Evolutionary conservation across 768 basidiomycete genomes (phyloP).

Genomic region (Suillus paluster): DNA sequence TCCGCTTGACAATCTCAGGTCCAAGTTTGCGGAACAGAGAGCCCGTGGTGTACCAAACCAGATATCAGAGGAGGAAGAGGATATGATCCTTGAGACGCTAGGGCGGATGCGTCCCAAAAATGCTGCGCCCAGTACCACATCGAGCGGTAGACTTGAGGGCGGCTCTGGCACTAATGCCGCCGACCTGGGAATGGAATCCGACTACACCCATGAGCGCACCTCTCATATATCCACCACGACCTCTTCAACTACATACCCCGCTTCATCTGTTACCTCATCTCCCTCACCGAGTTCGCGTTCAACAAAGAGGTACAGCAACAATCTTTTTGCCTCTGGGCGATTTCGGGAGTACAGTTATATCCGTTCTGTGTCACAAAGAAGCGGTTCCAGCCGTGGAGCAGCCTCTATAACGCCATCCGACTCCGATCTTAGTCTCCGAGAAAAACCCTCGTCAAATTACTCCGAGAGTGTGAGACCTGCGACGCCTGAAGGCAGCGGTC

Average conservation of each 20-base stretch:
- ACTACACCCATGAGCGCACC: constrained; percentile 36
- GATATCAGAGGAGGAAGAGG: constrained; percentile 82
- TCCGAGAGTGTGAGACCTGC: constrained; percentile 52
- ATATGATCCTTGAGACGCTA: constrained; percentile 80
- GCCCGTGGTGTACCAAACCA: constrained; percentile 68
- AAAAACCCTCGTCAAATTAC: constrained; percentile 47
- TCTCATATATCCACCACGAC: constrained; percentile 42
- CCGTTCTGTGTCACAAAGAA: constrained; percentile 55
- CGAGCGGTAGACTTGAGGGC: constrained; percentile 19
- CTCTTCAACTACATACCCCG: constrained; percentile 40
- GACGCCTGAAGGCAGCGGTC: constrained; percentile 57
- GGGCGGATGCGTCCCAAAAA: constrained; percentile 52
- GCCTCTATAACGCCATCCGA: constrained; percentile 53
- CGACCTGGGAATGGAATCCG: constrained; percentile 31
- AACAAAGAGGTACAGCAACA: constrained; percentile 81
- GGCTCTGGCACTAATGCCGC: constrained; percentile 16
- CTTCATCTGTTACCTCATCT: constrained; percentile 47
- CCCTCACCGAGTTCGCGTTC: constrained; percentile 44
- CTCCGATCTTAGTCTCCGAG: constrained; percentile 47
- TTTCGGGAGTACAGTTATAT: constrained; percentile 77
- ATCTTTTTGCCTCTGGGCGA: constrained; percentile 82
- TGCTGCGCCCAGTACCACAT: constrained; percentile 22
- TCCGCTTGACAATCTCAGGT: constrained; percentile 64
- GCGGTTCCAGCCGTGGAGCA: constrained; percentile 42
- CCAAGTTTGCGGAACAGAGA: constrained; percentile 76